These are phyloP conservation scores for Stagonosporopsis vannaccii DNA, from an alignment of 2,329 filamentous ascomycete genomes.

Conservation along the genomic window DNA sequence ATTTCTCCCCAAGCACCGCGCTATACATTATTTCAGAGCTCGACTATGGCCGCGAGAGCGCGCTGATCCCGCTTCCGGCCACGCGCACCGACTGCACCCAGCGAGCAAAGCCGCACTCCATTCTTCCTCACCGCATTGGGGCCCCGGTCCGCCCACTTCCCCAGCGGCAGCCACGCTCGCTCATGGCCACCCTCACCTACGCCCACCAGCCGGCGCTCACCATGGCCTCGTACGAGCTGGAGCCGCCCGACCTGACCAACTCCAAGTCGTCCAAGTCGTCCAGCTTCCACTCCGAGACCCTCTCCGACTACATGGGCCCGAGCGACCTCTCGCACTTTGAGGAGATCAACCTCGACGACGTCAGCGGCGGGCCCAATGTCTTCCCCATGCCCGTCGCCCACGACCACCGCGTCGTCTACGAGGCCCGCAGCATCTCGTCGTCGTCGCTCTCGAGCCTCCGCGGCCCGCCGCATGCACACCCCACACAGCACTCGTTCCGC, in stretches of 20 bases:
- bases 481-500: conserved; percentile 25
- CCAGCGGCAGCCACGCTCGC: conserved; percentile 40
- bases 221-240: conserved; percentile 22
- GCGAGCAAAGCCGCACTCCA: conserved; percentile 5
- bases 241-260: conserved; percentile 76
- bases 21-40: conserved; percentile 48
- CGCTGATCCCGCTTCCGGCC: conserved; percentile 39
- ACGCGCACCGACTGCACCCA: conserved; percentile 36
- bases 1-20: conserved; percentile 26
- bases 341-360: conserved; percentile 85
- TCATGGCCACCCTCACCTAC: conserved; percentile 48
- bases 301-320: conserved; percentile 65
- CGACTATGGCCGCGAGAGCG: conserved; percentile 43
- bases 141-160: conserved; percentile 23
- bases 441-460: conserved; percentile 25
- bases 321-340: conserved; percentile 87
- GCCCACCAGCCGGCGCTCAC: conserved; percentile 27
- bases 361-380: conserved; percentile 45
- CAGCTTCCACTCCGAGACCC: conserved; percentile 81
- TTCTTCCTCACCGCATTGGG: conserved; percentile 34
- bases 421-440: conserved; percentile 32
- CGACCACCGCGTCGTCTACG: conserved; percentile 42
- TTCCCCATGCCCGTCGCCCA: conserved; percentile 53
- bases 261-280: conserved; percentile 93
- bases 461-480: conserved; percentile 14